phyloP scores from a whole-genome alignment of 306 rosid species.

The Cyclanthera cordifolia region DNA sequence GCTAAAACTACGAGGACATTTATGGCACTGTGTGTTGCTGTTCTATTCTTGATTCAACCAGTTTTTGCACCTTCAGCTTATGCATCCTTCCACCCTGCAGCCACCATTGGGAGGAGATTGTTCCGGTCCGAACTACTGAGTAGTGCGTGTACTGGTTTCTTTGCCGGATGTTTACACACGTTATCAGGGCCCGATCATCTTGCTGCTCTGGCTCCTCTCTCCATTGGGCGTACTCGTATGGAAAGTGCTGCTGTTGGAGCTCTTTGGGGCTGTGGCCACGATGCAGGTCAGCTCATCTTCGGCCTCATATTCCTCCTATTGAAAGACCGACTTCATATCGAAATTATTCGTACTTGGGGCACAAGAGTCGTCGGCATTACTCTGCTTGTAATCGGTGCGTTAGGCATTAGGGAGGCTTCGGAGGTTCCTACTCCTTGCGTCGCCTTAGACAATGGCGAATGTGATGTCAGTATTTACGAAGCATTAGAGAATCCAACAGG shows the following conservation, averaged over 20 bases:
- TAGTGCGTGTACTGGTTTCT: conserved; percentile 93
- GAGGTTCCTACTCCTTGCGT: conserved; percentile 65
- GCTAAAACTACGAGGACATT: conserved; percentile 23
- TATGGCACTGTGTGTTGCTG: conserved; percentile 47
- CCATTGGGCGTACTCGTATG: conserved; percentile 71
- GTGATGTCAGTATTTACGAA: conserved; percentile 52
- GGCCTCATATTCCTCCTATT: conserved; percentile 69
- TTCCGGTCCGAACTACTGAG: conserved; percentile 58
- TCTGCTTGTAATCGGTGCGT: conserved; percentile 68
- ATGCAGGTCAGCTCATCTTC: conserved; percentile 82
- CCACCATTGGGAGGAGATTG: conserved; percentile 40
- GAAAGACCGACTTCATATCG: conserved; percentile 81
- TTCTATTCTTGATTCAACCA: conserved; percentile 58
- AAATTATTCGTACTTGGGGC: conserved; percentile 74
- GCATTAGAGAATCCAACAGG: conserved; percentile 36
- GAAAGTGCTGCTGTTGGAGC: conserved; percentile 97
- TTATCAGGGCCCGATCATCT: conserved; percentile 96
- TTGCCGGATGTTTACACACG: conserved; percentile 91
- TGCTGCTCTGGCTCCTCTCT: conserved; percentile 92
- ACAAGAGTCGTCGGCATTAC: conserved; percentile 83
- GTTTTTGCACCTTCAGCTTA: conserved; percentile 68
- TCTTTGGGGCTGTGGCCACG: conserved; percentile 97
- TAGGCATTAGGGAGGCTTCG: conserved; percentile 89
- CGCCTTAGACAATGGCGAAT: conserved; percentile 70
- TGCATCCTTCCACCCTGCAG: conserved; percentile 61